A percentile compares a stretch with the other conserved stretches of the same genome.
Evolutionary conservation across 345 rosid species (phyloP).

Genomic region (Adansonia digitata): DNA sequence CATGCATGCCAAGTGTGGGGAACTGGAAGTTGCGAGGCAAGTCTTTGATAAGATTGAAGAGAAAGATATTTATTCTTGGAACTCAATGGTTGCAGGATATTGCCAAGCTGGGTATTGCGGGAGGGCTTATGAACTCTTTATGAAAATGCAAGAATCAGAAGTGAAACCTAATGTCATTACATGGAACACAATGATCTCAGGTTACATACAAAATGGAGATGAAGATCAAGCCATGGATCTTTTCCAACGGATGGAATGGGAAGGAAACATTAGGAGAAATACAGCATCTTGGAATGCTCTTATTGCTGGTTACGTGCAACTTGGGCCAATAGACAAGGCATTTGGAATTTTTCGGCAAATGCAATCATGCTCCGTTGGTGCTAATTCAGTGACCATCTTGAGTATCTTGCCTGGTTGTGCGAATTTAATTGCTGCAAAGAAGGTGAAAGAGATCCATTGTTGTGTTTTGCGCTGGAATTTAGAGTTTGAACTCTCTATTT

Average conservation of each 20-base stretch:
- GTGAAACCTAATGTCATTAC: conserved; percentile 66
- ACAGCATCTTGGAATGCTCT: conserved; percentile 85
- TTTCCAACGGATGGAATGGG: conserved; percentile 63
- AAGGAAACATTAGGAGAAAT: conserved; percentile 56
- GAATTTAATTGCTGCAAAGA: conserved; percentile 47
- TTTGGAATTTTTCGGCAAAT: conserved; percentile 61
- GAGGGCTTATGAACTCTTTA: conserved; percentile 61
- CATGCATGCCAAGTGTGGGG: conserved; percentile 78
- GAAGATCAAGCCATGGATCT: conserved; percentile 73
- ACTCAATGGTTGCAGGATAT: conserved; percentile 81
- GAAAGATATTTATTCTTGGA: conserved; percentile 71
- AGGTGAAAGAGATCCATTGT: conserved; percentile 81
- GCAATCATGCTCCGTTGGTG: conserved; percentile 45
- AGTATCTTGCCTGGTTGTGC: conserved; percentile 79
- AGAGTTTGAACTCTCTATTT: conserved; percentile 48
- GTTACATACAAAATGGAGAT: conserved; percentile 70
- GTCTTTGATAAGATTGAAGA: conserved; percentile 51
- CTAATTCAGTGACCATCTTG: conserved; percentile 67
- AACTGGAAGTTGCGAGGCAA: conserved; percentile 53
- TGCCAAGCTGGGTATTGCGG: conserved; percentile 79
- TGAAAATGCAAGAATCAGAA: conserved; percentile 54
- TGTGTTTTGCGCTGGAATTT: conserved; percentile 53
- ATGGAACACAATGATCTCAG: conserved; percentile 89
- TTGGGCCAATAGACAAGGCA: conserved; percentile 58
- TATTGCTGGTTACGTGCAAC: conserved; percentile 67